Percentiles rank a stretch among this genome's conserved stretches.
Conservation (phyloP, 2,329 filamentous ascomycete species). For the Paracamarosporium sp. region DNA sequence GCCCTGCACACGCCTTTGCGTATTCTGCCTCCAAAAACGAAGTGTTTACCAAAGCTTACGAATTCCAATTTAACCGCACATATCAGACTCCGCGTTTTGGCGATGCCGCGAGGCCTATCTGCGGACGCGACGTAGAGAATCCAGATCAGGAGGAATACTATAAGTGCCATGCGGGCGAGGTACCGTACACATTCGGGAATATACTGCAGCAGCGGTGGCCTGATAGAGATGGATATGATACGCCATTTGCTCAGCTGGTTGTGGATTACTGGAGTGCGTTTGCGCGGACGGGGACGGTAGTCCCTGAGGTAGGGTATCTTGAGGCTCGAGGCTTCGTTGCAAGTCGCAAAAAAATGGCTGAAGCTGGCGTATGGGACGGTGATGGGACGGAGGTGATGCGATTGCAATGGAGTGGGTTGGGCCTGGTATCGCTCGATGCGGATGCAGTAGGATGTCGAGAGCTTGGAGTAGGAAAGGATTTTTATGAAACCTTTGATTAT, state of each 20-base stretch:
- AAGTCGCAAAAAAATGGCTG: constrained; percentile 35
- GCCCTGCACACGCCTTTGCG: constrained; percentile 44
- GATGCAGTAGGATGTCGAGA: constrained; percentile 5
- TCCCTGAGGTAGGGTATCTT: constrained; percentile 38
- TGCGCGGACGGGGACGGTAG: constrained; percentile 41
- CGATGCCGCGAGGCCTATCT: constrained; percentile 18
- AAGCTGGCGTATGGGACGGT: constrained; percentile 35
- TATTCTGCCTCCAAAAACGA: constrained; percentile 40
- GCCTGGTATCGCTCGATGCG: background rate
- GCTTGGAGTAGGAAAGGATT: constrained; percentile 1
- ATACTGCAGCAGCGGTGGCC: constrained; percentile 36
- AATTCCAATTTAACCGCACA: constrained; percentile 51
- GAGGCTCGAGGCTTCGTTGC: constrained; percentile 33
- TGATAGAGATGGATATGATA: constrained; percentile 47
- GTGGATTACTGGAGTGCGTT: constrained; percentile 45
- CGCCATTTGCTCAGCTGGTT: constrained; percentile 40
- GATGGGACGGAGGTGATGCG: background rate
- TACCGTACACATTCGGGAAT: constrained; percentile 49
- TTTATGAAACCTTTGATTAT: constrained; percentile 6
- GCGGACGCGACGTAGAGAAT: constrained; percentile 40
- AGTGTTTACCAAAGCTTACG: constrained; percentile 43
- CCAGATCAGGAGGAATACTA: constrained; percentile 47
- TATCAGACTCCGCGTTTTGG: constrained; percentile 46
- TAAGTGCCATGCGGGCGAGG: constrained; percentile 52
- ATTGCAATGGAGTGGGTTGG: constrained; percentile 12